phyloP scores from a whole-genome alignment of 2,329 filamentous ascomycete genomes.

The Xylariaceae sp. region DNA sequence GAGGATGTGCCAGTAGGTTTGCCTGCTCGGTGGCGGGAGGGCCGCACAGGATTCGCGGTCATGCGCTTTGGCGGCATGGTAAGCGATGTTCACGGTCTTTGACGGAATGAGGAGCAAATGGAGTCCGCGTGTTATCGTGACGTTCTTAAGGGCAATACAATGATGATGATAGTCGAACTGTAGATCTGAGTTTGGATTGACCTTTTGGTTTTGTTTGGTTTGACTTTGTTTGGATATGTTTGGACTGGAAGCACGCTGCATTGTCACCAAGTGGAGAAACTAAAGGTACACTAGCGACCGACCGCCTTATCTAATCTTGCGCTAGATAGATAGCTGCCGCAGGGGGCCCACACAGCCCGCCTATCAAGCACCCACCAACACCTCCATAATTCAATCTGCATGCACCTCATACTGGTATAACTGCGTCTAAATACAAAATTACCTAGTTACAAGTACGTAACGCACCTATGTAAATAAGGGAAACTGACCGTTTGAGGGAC shows the following conservation, averaged over 20 bases:
- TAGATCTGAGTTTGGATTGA: not conserved
- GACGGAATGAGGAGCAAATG: not conserved
- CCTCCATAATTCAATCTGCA: too few species aligned
- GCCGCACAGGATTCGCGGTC: constrained; percentile 82
- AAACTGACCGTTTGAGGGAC: too few species aligned
- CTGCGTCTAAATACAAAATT: too few species aligned
- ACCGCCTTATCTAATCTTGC: not conserved
- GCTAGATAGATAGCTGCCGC: too few species aligned
- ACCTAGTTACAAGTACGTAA: too few species aligned
- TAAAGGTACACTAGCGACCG: too few species aligned
- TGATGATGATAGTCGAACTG: too few species aligned
- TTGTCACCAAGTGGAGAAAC: not conserved
- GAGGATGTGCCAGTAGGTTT: constrained; percentile 59
- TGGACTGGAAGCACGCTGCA: not conserved
- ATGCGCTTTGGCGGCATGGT: constrained; percentile 72
- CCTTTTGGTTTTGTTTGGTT: not conserved
- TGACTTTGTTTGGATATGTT: not conserved
- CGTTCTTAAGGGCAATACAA: not conserved
- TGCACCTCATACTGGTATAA: too few species aligned
- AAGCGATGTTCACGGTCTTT: not conserved
- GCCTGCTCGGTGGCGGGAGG: constrained; percentile 77
- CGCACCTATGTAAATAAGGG: too few species aligned
- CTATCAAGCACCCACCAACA: too few species aligned
- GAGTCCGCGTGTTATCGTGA: not conserved
- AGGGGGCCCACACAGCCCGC: too few species aligned